Conservation (phyloP, 2,329 filamentous ascomycete species). For the Paradendryphiella salina region DNA sequence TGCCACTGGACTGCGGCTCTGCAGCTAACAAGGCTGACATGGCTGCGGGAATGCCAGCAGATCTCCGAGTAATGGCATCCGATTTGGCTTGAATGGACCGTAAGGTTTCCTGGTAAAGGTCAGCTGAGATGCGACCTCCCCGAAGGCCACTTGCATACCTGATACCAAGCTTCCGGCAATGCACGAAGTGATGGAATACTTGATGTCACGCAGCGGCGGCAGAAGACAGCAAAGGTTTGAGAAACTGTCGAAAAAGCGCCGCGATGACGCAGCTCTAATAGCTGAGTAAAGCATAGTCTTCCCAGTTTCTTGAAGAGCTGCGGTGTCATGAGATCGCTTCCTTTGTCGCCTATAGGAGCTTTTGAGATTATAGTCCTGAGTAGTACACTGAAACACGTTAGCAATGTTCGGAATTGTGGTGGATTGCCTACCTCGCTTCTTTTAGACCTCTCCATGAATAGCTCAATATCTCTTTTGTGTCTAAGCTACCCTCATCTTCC, state of each 20-base stretch:
- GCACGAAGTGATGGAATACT: conserved; percentile 48
- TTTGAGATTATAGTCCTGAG: conserved; percentile 55
- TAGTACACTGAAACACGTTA: conserved; percentile 62
- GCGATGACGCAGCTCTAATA: conserved; percentile 81
- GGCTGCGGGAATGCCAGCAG: conserved; percentile 86
- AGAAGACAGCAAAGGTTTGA: conserved; percentile 81
- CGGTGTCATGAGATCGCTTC: conserved; percentile 25
- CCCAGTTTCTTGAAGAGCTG: conserved; percentile 69
- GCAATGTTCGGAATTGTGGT: neutral
- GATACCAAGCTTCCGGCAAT: conserved; percentile 71
- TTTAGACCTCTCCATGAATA: conserved; percentile 96
- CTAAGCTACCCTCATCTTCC: conserved; percentile 70
- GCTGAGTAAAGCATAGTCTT: conserved; percentile 75
- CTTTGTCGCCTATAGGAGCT: conserved; percentile 38
- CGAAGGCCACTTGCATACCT: conserved; percentile 24
- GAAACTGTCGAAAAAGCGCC: conserved; percentile 94
- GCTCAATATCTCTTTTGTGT: conserved; percentile 86
- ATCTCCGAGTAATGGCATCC: conserved; percentile 81
- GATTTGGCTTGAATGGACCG: conserved; percentile 73
- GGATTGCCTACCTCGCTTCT: conserved; percentile 72
- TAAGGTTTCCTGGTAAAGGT: conserved; percentile 59
- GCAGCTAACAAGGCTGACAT: conserved; percentile 79
- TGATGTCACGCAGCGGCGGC: conserved; percentile 64
- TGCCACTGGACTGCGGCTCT: conserved; percentile 59
- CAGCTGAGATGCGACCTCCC: neutral